Conservation (phyloP, 2,329 filamentous ascomycete genomes). For the Aureobasidium vineae region DNA sequence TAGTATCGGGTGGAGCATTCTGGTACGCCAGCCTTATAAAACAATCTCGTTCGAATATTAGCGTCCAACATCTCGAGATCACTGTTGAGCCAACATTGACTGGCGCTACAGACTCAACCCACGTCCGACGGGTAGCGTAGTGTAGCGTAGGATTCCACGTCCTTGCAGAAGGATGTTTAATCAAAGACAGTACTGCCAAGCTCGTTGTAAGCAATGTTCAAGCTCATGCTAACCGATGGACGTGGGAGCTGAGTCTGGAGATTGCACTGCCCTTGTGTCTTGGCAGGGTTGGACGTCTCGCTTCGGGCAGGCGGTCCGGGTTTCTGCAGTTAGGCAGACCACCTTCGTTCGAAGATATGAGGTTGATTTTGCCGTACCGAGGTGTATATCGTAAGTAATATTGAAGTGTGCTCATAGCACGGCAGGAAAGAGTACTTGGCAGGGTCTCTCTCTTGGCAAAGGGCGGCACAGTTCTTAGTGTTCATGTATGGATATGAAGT, state of each 20-base stretch:
- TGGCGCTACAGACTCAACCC: not conserved
- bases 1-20: no score
- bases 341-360: conserved; percentile 9
- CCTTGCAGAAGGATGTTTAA: no score
- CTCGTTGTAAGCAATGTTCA: no score
- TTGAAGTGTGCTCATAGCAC: not conserved
- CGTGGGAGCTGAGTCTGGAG: no score
- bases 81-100: not conserved
- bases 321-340: conserved; percentile 4
- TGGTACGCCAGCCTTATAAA: not conserved
- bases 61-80: not conserved
- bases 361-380: conserved; percentile 10
- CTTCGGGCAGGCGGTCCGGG: conserved; percentile 5
- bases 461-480: conserved; percentile 11
- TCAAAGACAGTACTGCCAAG: no score
- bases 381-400: conserved; percentile 15
- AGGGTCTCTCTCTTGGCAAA: not conserved
- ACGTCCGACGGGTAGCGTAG: no score
- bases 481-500: conserved; percentile 7
- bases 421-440: conserved; percentile 1
- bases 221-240: no score
- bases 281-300: conserved; percentile 1
- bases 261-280: not conserved
- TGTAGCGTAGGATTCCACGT: no score
- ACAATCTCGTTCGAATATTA: not conserved